These are phyloP conservation scores for Pichiaceae sp. DNA, from an alignment of 1,139 yeast genomes.

Conservation along the genomic window DNA sequence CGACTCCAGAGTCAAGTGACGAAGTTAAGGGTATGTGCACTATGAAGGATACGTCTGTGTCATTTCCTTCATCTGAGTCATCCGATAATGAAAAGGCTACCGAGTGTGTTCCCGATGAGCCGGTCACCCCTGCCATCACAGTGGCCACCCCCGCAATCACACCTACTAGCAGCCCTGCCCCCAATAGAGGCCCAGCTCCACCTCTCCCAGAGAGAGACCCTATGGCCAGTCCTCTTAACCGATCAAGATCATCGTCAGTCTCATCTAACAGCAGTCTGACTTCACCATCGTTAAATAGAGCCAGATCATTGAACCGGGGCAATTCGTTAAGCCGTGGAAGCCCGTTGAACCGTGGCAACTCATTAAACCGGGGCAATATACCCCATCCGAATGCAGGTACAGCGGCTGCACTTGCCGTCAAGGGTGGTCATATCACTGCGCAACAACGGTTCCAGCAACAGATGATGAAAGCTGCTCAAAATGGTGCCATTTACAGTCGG, in stretches of 20 bases:
- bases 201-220: background rate
- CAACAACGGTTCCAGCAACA: constrained; percentile 26
- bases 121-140: background rate
- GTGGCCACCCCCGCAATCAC: background rate
- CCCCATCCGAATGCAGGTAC: constrained; percentile 7
- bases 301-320: constrained; percentile 2
- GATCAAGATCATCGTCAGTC: constrained; percentile 1
- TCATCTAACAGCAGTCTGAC: background rate
- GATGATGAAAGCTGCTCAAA: constrained; percentile 20
- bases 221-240: background rate
- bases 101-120: background rate
- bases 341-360: background rate
- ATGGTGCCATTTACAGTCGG: constrained; percentile 21
- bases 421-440: constrained; percentile 16
- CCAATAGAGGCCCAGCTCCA: background rate
- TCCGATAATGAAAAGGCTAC: background rate
- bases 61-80: too few relatives aligned
- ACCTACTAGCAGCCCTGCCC: too few relatives aligned
- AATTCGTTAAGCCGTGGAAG: constrained; percentile 2
- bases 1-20: too few relatives aligned
- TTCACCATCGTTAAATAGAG: background rate
- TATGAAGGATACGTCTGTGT: too few relatives aligned
- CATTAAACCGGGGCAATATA: constrained; percentile 1
- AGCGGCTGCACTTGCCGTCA: constrained; percentile 17
- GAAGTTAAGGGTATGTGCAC: too few relatives aligned